Conservation (phyloP, 192 early-diverging fungal genomes). For the Linnemannia schmuckeri region DNA sequence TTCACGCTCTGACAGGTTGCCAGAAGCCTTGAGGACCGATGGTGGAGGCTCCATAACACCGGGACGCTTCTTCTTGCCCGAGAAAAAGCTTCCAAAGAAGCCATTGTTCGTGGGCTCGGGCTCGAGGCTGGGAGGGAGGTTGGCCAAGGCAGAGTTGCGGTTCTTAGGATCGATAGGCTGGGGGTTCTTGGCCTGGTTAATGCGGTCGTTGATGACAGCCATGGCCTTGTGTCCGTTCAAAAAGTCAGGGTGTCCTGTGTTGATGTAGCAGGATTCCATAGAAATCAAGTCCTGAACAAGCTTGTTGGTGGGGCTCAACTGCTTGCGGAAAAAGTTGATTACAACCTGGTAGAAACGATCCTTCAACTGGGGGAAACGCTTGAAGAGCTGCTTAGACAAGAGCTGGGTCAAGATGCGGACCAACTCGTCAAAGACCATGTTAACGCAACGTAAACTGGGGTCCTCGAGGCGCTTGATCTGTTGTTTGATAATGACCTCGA, state of each 20-base stretch:
- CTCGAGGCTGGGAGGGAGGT: slow-evolving; percentile 49
- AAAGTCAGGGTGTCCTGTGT: slow-evolving; percentile 99
- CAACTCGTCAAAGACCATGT: slow-evolving; percentile 98
- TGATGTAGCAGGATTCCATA: slow-evolving; percentile 97
- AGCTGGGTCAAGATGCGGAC: slow-evolving; percentile 94
- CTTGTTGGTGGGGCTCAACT: slow-evolving; percentile 92
- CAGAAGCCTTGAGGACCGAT: slow-evolving; percentile 91
- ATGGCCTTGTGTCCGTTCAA: slow-evolving; percentile 96
- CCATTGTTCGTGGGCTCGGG: slow-evolving; percentile 66
- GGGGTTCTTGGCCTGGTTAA: slow-evolving; percentile 77
- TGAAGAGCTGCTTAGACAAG: slow-evolving; percentile 93
- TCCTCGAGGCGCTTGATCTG: slow-evolving; percentile 99
- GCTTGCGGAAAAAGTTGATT: slow-evolving; percentile 94
- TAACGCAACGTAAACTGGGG: slow-evolving; percentile 94
- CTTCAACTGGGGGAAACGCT: slow-evolving; percentile 95
- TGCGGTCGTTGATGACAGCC: slow-evolving; percentile 89
- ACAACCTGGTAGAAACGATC: slow-evolving; percentile 96
- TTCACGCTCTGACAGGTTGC: slow-evolving; percentile 97
- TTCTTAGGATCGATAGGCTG: slow-evolving; percentile 54
- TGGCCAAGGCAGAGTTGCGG: slow-evolving; percentile 38
- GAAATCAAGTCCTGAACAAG: slow-evolving; percentile 92
- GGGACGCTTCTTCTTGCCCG: slow-evolving; percentile 83
- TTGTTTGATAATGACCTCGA: slow-evolving; percentile 98
- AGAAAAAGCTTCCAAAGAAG: slow-evolving; percentile 99
- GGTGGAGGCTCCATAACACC: slow-evolving; percentile 85